Evolutionary conservation across 306 rosid species (phyloP).

Genomic region (Quercus bicolor): DNA sequence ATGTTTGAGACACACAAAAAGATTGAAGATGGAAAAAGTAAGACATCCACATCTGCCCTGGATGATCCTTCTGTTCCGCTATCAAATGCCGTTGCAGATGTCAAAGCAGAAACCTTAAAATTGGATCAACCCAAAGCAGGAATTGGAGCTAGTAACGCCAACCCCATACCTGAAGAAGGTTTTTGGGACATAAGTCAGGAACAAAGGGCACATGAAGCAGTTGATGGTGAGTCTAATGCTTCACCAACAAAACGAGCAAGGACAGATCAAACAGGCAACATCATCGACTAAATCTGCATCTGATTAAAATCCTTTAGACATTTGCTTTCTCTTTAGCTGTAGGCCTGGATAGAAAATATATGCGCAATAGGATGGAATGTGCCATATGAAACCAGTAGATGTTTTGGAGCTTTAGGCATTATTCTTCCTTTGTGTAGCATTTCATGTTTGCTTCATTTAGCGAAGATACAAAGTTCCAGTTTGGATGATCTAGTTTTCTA

Average conservation of each 20-base stretch:
- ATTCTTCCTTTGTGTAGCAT: conserved; percentile 14
- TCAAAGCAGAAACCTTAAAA: conserved; percentile 27
- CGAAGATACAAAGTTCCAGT: conserved; percentile 7
- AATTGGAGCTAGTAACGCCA: conserved; percentile 8
- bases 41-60: conserved; percentile 34
- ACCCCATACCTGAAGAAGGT: conserved; percentile 23
- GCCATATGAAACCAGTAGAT: not conserved
- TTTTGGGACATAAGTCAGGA: conserved; percentile 34
- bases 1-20: conserved; percentile 80
- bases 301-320: not conserved
- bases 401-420: not conserved
- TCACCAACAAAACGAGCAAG: conserved; percentile 61
- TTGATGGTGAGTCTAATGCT: conserved; percentile 22
- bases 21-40: conserved; percentile 48
- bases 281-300: not conserved
- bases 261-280: conserved; percentile 22
- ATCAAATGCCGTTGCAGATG: conserved; percentile 16
- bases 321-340: conserved; percentile 10
- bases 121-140: conserved; percentile 16
- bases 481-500: conserved; percentile 2
- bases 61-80: conserved; percentile 32
- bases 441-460: conserved; percentile 17
- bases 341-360: not conserved
- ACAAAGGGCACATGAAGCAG: conserved; percentile 26
- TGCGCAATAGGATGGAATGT: not conserved